phyloP scores from a whole-genome alignment of 805 yeast species.

The Starmera amethionina region DNA sequence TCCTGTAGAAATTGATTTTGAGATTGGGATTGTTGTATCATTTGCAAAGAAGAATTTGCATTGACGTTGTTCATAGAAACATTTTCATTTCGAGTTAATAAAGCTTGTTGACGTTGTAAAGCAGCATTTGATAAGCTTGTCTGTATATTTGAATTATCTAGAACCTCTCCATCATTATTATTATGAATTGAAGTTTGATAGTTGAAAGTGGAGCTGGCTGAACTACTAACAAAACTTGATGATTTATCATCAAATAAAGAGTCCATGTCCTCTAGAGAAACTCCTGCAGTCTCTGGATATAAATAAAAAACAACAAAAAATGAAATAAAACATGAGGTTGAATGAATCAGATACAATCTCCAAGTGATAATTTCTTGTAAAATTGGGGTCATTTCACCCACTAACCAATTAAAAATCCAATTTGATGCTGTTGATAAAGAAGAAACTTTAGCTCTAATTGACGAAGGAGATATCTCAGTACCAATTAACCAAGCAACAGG shows the following conservation, averaged over 20 bases:
- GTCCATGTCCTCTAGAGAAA: conserved; percentile 86
- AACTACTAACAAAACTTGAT: conserved; percentile 22
- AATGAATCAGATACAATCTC: conserved; percentile 77
- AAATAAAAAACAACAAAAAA: conserved; percentile 59
- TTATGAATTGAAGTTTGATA: conserved; percentile 1
- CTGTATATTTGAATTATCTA: too few relatives aligned
- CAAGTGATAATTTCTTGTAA: conserved; percentile 68
- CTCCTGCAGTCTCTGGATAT: conserved; percentile 89
- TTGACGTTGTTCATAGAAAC: too few relatives aligned
- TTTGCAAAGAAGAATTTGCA: too few relatives aligned
- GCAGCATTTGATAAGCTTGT: conserved; percentile 29
- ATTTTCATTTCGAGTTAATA: conserved; percentile 8
- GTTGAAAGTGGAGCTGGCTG: conserved; percentile 14
- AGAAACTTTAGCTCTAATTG: conserved; percentile 84
- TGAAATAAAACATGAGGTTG: conserved; percentile 64
- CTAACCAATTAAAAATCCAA: conserved; percentile 88
- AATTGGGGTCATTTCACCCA: conserved; percentile 87
- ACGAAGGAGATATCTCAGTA: conserved; percentile 76
- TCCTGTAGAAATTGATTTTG: conserved; percentile 2
- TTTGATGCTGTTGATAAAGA: conserved; percentile 85
- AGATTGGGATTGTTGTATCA: too few relatives aligned
- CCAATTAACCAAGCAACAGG: conserved; percentile 89
- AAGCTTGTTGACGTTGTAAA: conserved; percentile 29
- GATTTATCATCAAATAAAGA: conserved; percentile 70
- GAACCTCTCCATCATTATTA: conserved; percentile 2